These are phyloP conservation scores for Collybia mongolica DNA, from an alignment of 768 basidiomycete species.

Conservation along the genomic window DNA sequence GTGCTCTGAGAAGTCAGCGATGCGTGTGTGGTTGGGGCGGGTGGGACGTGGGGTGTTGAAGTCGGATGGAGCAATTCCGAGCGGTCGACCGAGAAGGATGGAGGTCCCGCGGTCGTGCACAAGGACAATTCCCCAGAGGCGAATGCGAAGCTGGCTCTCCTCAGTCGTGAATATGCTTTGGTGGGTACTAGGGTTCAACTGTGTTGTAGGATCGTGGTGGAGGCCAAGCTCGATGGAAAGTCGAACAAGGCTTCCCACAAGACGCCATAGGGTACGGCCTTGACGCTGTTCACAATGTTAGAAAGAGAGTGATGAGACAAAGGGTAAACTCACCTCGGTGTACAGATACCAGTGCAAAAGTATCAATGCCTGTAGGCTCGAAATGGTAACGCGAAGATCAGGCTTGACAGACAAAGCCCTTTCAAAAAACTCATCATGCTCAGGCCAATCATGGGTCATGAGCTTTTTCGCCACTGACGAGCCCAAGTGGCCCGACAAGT, in stretches of 20 bases:
- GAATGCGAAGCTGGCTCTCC: slow-evolving; percentile 76
- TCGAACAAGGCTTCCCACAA: slow-evolving; percentile 82
- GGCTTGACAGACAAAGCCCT: slow-evolving; percentile 77
- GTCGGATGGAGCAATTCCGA: slow-evolving; percentile 81
- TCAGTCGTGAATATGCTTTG: slow-evolving; percentile 62
- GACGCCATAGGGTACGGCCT: slow-evolving; percentile 87
- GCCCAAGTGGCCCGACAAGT: slow-evolving; percentile 29
- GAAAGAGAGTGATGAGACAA: slow-evolving; percentile 3
- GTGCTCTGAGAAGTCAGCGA: slow-evolving; percentile 69
- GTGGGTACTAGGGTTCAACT: slow-evolving; percentile 41
- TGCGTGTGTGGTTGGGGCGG: slow-evolving; percentile 37
- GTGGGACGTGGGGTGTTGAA: slow-evolving; percentile 76
- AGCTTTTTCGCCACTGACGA: slow-evolving; percentile 53
- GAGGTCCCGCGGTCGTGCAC: slow-evolving; percentile 88
- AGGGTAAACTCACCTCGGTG: slow-evolving; percentile 59
- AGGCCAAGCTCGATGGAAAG: slow-evolving; percentile 82
- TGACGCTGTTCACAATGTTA: slow-evolving; percentile 54
- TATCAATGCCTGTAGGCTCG: slow-evolving; percentile 81
- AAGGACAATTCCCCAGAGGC: slow-evolving; percentile 83
- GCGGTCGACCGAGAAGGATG: slow-evolving; percentile 81
- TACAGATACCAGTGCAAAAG: slow-evolving; percentile 89
- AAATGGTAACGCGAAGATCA: slow-evolving; percentile 78
- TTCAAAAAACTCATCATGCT: slow-evolving; percentile 83
- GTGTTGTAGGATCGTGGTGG: slow-evolving; percentile 79
- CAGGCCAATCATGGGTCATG: slow-evolving; percentile 72